These are phyloP conservation scores for Aspergillus pseudoterreus DNA, from an alignment of 2,329 filamentous ascomycete species.

Conservation along the genomic window DNA sequence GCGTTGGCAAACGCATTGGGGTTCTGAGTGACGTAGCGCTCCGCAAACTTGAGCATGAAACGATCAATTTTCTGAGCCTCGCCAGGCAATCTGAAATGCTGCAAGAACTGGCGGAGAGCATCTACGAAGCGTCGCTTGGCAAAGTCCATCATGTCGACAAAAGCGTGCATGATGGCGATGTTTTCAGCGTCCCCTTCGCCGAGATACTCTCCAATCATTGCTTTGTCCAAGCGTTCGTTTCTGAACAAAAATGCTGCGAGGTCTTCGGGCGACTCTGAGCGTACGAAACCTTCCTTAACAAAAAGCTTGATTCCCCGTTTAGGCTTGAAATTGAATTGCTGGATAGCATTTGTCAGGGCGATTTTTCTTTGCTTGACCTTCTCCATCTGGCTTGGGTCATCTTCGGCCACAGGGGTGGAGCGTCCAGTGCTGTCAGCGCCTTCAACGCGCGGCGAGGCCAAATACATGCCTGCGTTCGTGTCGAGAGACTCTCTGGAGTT, in stretches of 20 bases:
- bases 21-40: constrained; percentile 90
- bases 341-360: constrained; percentile 80
- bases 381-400: constrained; percentile 91
- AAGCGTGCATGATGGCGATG: constrained; percentile 96
- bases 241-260: constrained; percentile 78
- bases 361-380: constrained; percentile 93
- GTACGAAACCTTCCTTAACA: constrained; percentile 81
- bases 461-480: constrained; percentile 49
- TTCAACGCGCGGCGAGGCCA: constrained; percentile 59
- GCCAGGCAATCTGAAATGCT: constrained; percentile 89
- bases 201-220: constrained; percentile 87
- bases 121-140: constrained; percentile 88
- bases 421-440: constrained; percentile 51
- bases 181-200: constrained; percentile 91
- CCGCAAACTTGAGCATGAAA: constrained; percentile 98
- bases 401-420: constrained; percentile 69
- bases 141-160: constrained; percentile 95
- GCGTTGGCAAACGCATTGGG: constrained; percentile 97
- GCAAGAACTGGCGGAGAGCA: constrained; percentile 82
- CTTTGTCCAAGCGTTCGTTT: constrained; percentile 85
- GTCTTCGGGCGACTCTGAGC: constrained; percentile 71
- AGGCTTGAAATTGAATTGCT: constrained; percentile 96
- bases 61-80: constrained; percentile 99
- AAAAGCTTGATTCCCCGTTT: constrained; percentile 87
- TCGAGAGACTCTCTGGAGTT: constrained; percentile 74